Conservation (phyloP, 2,329 filamentous ascomycete genomes). For the Pseudogymnoascus sp. region DNA sequence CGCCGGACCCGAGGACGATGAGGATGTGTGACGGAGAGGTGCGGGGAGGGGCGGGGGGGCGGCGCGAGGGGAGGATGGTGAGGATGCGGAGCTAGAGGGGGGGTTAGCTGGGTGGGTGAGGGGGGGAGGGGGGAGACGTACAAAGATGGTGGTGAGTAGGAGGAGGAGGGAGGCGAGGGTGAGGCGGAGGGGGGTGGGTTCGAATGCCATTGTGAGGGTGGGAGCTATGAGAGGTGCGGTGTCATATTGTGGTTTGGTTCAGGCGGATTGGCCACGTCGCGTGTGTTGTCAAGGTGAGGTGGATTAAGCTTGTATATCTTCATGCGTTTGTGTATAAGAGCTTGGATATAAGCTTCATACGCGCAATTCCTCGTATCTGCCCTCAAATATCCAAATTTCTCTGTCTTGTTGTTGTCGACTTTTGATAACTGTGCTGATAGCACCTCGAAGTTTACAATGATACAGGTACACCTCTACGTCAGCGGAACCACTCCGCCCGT, state of each 20-base stretch:
- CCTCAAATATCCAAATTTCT: background rate
- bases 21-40: constrained; percentile 52
- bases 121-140: constrained; percentile 14
- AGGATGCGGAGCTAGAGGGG: constrained; percentile 23
- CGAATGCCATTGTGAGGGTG: constrained; percentile 17
- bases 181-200: constrained; percentile 21
- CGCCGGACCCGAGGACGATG: constrained; percentile 83
- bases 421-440: background rate
- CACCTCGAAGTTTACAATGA: background rate
- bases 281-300: background rate
- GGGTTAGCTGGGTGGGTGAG: background rate
- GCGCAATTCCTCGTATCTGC: background rate
- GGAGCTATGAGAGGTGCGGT: background rate
- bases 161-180: constrained; percentile 19
- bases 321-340: background rate
- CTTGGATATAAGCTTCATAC: background rate
- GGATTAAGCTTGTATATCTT: background rate
- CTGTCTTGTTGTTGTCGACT: background rate
- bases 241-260: background rate
- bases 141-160: constrained; percentile 20
- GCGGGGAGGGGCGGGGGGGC: constrained; percentile 18
- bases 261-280: background rate
- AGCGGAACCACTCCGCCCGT: constrained; percentile 3
- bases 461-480: background rate
- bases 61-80: constrained; percentile 22